phyloP scores from a whole-genome alignment of 257 asterid genomes.

The Nicotiana paniculata region DNA sequence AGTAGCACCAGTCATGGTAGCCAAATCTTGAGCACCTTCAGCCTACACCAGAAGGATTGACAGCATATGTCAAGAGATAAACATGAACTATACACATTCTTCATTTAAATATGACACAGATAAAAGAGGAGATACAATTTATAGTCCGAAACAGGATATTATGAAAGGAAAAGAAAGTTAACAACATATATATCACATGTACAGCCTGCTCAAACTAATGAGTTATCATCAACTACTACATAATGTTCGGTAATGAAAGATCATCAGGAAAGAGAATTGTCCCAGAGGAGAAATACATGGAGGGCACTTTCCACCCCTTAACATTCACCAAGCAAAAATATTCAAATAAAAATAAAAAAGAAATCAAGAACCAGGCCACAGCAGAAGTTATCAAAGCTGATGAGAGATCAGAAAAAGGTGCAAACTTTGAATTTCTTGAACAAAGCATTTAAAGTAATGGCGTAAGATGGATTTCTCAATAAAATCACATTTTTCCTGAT shows the following conservation, averaged over 20 bases:
- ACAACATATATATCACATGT: background rate
- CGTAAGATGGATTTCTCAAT: background rate
- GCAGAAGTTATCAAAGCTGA: background rate
- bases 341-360: background rate
- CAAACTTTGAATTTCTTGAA: background rate
- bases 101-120: background rate
- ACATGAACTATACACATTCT: background rate
- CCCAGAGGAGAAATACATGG: background rate
- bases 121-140: background rate
- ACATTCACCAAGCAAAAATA: background rate
- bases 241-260: background rate
- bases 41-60: constrained; percentile 30
- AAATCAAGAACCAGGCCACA: background rate
- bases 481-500: background rate
- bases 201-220: background rate
- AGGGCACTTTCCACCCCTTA: background rate
- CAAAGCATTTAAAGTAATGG: background rate
- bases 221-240: background rate
- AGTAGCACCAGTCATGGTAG: constrained; percentile 48
- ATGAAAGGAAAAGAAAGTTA: background rate
- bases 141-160: background rate
- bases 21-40: constrained; percentile 68
- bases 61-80: background rate
- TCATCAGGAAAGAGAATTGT: background rate
- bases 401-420: background rate